A percentile compares a stretch with the other conserved stretches of the same genome.
phyloP scores from a whole-genome alignment of 2,329 filamentous ascomycete genomes.

The Aspergillus phoenicis region DNA sequence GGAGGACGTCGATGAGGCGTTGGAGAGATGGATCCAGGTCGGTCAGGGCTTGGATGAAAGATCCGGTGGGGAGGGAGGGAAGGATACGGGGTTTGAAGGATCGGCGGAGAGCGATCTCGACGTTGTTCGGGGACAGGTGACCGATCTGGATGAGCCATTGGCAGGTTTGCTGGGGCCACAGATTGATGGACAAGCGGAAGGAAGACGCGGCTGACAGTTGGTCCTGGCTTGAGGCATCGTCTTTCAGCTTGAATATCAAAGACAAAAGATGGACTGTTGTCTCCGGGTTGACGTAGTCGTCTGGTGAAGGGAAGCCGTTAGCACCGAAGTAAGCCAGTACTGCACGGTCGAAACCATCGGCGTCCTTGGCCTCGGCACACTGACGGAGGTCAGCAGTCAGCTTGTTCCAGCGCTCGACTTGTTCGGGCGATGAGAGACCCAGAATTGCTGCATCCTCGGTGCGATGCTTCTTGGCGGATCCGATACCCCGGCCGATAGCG shows the following conservation, averaged over 20 bases:
- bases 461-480: conserved; percentile 34
- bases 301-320: conserved; percentile 27
- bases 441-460: conserved; percentile 34
- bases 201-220: conserved; percentile 28
- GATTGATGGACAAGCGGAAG: conserved; percentile 32
- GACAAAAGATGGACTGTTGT: conserved; percentile 42
- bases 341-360: conserved; percentile 37
- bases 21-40: conserved; percentile 43
- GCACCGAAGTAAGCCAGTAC: conserved; percentile 34
- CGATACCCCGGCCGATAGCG: conserved; percentile 46
- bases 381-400: conserved; percentile 35
- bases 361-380: conserved; percentile 31
- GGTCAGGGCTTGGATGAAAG: conserved; percentile 44
- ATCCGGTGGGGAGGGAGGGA: conserved; percentile 41
- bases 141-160: conserved; percentile 46
- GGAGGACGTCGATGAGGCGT: conserved; percentile 41
- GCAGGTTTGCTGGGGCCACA: conserved; percentile 44
- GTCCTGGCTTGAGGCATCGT: conserved; percentile 24
- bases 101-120: conserved; percentile 44
- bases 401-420: conserved; percentile 39
- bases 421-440: conserved; percentile 35
- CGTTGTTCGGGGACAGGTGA: conserved; percentile 41
- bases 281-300: conserved; percentile 40
- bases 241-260: conserved; percentile 39
- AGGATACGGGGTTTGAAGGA: conserved; percentile 37